Base-by-base conservation (phyloP, 164 flowering plant genomes). In the Vitis riparia region DNA sequence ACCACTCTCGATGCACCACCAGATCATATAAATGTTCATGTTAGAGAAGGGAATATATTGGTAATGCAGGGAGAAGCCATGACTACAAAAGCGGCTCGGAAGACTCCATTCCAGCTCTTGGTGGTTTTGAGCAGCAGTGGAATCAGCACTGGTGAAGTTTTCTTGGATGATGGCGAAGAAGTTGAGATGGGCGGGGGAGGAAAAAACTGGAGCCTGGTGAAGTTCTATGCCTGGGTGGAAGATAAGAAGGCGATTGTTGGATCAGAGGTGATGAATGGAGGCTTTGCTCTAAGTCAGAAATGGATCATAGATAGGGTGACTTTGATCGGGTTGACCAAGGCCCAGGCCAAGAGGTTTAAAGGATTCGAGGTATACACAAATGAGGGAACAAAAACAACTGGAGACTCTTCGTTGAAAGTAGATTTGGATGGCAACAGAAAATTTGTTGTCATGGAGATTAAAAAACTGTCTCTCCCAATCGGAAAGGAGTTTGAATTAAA, bases 121-220 rank as follows among this genome's bases (percentile, higher is more conserved):
- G 89, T 91, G 47, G 88, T 74, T 0, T 57, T 81, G 7, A 77
- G 84, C 64, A 53, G 59, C 8, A 65, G 8, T 4, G 88, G 67
- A 8, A 75, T 70, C 8, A 77, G 84, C 62, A 73, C 74, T 0
- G 98, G 98, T 5, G 80, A 89, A 65, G 80, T 89, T 11, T 93
- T 88, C 78, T 71, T 91, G 79, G 98, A 91, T 69, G 86, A 93
- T 59, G 98, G 93, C 4, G 91, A 86, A 68, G 81, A 76, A 44
- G 63, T 87, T 48, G 85, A 85, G 51, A 85, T 90, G 84, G 92
- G 90, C 47, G 83, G 70, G 6, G 69, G 63, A 3, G 86, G 81
- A 51, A 86, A 84, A 11, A 77, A 57, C 0, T 91, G 97, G 92
- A 91, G 79, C 58, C 53, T 80, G 0, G 87, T 88, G 56, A 86